phyloP scores from a whole-genome alignment of 2,329 filamentous ascomycete species.

The Paraconiothyrium brasiliense region DNA sequence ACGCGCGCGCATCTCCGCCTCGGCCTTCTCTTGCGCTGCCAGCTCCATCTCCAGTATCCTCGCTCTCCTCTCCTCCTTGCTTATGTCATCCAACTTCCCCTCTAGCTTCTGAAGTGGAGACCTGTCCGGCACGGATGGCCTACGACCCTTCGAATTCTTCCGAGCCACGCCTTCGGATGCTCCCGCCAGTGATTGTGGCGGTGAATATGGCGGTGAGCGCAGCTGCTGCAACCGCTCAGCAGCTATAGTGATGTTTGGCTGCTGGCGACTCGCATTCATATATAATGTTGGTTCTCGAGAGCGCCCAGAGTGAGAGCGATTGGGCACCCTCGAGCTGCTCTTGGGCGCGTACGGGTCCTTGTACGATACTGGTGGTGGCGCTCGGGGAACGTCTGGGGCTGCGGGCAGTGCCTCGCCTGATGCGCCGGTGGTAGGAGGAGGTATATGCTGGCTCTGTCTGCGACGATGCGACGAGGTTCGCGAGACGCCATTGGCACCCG shows the following conservation, averaged over 20 bases:
- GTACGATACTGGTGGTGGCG: conserved; percentile 60
- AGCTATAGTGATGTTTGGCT: conserved; percentile 44
- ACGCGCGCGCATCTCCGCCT: conserved; percentile 49
- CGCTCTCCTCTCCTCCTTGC: conserved; percentile 93
- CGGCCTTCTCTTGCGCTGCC: conserved; percentile 70
- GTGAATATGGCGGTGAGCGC: conserved; percentile 42
- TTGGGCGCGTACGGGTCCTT: conserved; percentile 50
- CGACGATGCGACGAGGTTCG: conserved; percentile 39
- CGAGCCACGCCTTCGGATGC: conserved; percentile 31
- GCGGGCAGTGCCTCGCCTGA: conserved; percentile 44
- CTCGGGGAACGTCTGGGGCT: conserved; percentile 69
- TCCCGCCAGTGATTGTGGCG: conserved; percentile 40
- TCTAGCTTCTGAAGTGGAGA: conserved; percentile 95
- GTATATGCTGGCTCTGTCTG: conserved; percentile 44
- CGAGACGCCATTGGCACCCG: conserved; percentile 32
- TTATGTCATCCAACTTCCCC: conserved; percentile 88
- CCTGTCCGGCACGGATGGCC: conserved; percentile 76
- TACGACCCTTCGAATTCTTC: conserved; percentile 33
- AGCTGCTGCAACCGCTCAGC: conserved; percentile 43
- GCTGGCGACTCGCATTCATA: conserved; percentile 45
- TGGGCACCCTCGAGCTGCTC: conserved; percentile 31
- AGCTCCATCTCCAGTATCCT: conserved; percentile 84
- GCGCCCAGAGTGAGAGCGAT: conserved; percentile 38
- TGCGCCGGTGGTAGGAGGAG: conserved; percentile 35
- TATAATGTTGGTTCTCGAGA: conserved; percentile 47